Evolutionary conservation across 129 eudicot species (phyloP).

Genomic region (Tagetes patula): DNA sequence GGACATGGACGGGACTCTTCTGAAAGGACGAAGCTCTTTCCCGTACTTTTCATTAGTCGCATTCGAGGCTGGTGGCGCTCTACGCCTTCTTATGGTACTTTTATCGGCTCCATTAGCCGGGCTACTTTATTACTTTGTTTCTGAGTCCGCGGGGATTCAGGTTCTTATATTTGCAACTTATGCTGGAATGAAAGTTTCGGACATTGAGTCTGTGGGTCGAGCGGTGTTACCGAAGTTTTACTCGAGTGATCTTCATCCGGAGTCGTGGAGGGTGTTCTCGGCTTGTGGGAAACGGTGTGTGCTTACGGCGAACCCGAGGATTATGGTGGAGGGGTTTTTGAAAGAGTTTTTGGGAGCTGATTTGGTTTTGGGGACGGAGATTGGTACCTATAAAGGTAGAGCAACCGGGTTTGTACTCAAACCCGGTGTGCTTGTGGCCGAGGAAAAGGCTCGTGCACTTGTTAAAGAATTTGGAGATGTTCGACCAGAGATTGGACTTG

Average conservation of each 20-base stretch:
- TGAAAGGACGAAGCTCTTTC: constrained; percentile 63
- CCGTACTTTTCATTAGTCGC: constrained; percentile 71
- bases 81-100: constrained; percentile 49
- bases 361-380: constrained; percentile 63
- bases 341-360: constrained; percentile 60
- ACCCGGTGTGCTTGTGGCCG: constrained; percentile 59
- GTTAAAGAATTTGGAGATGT: constrained; percentile 39
- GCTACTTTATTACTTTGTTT: constrained; percentile 49
- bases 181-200: constrained; percentile 45
- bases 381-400: constrained; percentile 46
- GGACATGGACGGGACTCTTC: constrained; percentile 62
- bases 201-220: constrained; percentile 54
- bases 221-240: constrained; percentile 66
- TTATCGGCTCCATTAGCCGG: constrained; percentile 50
- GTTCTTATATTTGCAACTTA: constrained; percentile 59
- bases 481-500: constrained; percentile 55
- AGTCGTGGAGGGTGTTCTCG: constrained; percentile 63
- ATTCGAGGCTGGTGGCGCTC: constrained; percentile 56
- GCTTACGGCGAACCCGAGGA: constrained; percentile 64
- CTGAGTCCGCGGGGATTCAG: constrained; percentile 63
- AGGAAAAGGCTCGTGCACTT: constrained; percentile 51
- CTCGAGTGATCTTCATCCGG: constrained; percentile 58
- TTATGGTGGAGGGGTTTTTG: constrained; percentile 75
- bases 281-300: constrained; percentile 69
- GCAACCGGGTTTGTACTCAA: constrained; percentile 57